Conservation (phyloP, 495 filamentous ascomycete species). For the Penicillium psychrofluorescens region DNA sequence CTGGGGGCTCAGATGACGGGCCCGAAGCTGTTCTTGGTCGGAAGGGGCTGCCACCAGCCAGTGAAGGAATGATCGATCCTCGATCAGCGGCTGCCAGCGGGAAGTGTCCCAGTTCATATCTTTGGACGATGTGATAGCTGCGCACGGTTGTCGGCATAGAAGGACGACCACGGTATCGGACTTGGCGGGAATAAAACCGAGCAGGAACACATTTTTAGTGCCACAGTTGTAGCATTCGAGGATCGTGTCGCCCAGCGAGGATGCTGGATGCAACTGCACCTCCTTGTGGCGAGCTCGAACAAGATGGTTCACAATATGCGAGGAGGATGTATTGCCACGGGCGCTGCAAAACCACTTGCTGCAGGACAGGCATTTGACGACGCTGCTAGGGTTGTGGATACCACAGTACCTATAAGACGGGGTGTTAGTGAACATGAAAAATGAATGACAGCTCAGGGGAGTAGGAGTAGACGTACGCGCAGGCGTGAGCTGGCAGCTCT, state of each 20-base stretch:
- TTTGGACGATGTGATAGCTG: constrained; percentile 90
- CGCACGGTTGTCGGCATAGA: constrained; percentile 93
- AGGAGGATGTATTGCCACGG: constrained; percentile 91
- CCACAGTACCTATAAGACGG: constrained; percentile 74
- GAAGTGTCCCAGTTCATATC: constrained; percentile 99
- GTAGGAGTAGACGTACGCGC: constrained; percentile 62
- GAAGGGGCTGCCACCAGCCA: constrained; percentile 90
- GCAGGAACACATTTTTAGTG: constrained; percentile 98
- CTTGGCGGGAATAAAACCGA: constrained; percentile 98
- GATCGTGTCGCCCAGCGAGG: constrained; percentile 93
- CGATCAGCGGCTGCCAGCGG: constrained; percentile 94
- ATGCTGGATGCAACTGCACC: constrained; percentile 91
- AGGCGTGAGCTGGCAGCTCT: constrained; percentile 90
- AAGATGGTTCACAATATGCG: constrained; percentile 97
- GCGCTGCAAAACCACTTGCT: constrained; percentile 99
- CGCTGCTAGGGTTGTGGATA: constrained; percentile 90
- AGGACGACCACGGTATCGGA: constrained; percentile 97
- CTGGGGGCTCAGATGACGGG: constrained; percentile 86
- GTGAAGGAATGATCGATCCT: constrained; percentile 88
- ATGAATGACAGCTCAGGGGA: background rate
- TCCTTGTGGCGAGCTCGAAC: constrained; percentile 98
- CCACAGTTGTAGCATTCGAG: constrained; percentile 99
- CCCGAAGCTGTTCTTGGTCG: constrained; percentile 93
- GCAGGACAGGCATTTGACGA: constrained; percentile 92
- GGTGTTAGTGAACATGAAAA: constrained; percentile 7